phyloP scores from a whole-genome alignment of 2,329 filamentous ascomycete species.

The Diaporthe sp. region DNA sequence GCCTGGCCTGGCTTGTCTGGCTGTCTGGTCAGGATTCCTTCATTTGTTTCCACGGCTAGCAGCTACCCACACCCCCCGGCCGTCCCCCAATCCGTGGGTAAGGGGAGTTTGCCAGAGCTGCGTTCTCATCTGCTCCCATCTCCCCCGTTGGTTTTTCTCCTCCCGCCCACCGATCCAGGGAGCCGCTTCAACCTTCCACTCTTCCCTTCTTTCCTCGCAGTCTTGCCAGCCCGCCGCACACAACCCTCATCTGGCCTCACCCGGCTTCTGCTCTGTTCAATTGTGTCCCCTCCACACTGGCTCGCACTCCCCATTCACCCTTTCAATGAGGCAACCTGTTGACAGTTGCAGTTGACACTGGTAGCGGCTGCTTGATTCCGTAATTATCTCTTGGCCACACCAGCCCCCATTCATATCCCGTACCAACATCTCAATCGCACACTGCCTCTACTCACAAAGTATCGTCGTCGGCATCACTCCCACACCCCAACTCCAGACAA shows the following conservation, averaged over 20 bases:
- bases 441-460: not conserved
- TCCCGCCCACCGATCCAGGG: slow-evolving; percentile 39
- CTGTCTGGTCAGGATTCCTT: slow-evolving; percentile 37
- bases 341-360: slow-evolving; percentile 18
- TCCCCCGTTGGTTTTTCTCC: slow-evolving; percentile 41
- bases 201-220: slow-evolving; percentile 35
- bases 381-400: slow-evolving; percentile 9
- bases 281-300: slow-evolving; percentile 13
- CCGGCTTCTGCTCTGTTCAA: slow-evolving; percentile 20
- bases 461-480: slow-evolving; percentile 5
- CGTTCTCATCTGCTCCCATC: slow-evolving; percentile 39
- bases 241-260: slow-evolving; percentile 19
- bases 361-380: slow-evolving; percentile 16
- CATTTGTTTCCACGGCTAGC: slow-evolving; percentile 38
- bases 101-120: slow-evolving; percentile 40
- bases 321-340: slow-evolving; percentile 30
- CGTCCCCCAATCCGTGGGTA: slow-evolving; percentile 38
- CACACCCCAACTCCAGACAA: slow-evolving; percentile 18
- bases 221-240: slow-evolving; percentile 26
- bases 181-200: slow-evolving; percentile 38
- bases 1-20: slow-evolving; percentile 9
- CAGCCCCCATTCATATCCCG: not conserved
- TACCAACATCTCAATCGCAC: not conserved
- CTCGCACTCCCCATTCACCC: slow-evolving; percentile 2
- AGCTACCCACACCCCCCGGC: slow-evolving; percentile 31